Evolutionary conservation across 768 basidiomycete species (phyloP).

Genomic region (Goffeauzyma gilvescens): DNA sequence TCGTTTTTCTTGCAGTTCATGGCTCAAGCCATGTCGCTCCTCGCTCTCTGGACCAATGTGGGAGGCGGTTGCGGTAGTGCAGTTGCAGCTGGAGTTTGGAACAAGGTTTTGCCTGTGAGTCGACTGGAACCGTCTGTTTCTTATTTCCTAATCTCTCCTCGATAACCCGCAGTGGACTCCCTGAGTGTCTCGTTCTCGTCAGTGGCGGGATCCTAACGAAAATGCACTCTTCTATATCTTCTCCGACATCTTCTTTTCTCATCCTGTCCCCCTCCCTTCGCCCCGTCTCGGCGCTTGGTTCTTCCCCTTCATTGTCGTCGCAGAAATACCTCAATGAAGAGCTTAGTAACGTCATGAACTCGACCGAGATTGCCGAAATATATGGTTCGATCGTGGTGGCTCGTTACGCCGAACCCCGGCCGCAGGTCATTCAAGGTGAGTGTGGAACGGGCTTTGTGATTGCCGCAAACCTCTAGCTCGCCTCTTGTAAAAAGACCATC

Average conservation of each 20-base stretch:
- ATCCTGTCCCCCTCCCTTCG: too few relatives aligned
- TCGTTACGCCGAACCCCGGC: constrained; percentile 20
- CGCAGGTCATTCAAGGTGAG: constrained; percentile 17
- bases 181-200: too few relatives aligned
- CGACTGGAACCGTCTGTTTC: too few relatives aligned
- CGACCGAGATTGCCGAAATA: constrained; percentile 22
- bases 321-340: constrained; percentile 15
- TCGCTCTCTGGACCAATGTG: constrained; percentile 32
- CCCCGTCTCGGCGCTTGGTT: constrained; percentile 3
- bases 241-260: too few relatives aligned
- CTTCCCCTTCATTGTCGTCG: too few relatives aligned
- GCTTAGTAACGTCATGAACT: constrained; percentile 18
- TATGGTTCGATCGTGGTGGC: constrained; percentile 22
- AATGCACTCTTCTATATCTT: too few relatives aligned
- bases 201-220: too few relatives aligned
- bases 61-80: constrained; percentile 32
- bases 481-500: too few relatives aligned
- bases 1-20: constrained; percentile 26
- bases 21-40: constrained; percentile 30
- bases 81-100: constrained; percentile 29
- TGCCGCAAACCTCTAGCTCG: constrained; percentile 9
- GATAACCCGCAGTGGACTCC: too few relatives aligned
- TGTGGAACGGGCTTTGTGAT: background rate
- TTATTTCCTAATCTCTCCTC: too few relatives aligned
- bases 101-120: too few relatives aligned